A percentile compares a stretch with the other conserved stretches of the same genome.
phyloP scores from a whole-genome alignment of 768 basidiomycete species.

The Mycena rebaudengoi region DNA sequence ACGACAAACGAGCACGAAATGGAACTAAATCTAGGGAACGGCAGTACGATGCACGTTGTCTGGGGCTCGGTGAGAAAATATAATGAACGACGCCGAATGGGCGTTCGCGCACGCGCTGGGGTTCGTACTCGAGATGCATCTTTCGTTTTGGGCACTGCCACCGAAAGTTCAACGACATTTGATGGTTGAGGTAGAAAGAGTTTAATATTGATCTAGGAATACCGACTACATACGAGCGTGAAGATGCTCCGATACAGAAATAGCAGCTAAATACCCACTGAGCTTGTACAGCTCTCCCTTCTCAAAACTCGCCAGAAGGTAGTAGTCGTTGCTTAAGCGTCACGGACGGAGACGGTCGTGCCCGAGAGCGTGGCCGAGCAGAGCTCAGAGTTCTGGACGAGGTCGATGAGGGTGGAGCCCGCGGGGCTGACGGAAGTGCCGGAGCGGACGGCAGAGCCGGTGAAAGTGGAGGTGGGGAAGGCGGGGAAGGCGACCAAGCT shows the following conservation, averaged over 20 bases:
- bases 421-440: constrained; percentile 18
- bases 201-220: constrained; percentile 2
- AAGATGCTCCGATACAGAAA: constrained; percentile 7
- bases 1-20: too few species aligned
- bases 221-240: constrained; percentile 4
- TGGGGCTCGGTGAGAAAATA: too few species aligned
- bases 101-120: too few species aligned
- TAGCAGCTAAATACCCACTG: neutral
- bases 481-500: constrained; percentile 18
- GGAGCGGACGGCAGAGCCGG: constrained; percentile 18
- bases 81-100: too few species aligned
- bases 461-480: constrained; percentile 21
- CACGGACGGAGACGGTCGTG: constrained; percentile 12
- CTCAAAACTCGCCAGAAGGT: neutral
- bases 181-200: constrained; percentile 13
- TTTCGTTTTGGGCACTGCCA: too few species aligned
- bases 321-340: constrained; percentile 13
- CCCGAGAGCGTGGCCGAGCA: constrained; percentile 25
- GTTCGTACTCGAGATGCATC: too few species aligned
- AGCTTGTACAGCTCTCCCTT: constrained; percentile 1
- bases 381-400: constrained; percentile 23
- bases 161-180: constrained; percentile 4
- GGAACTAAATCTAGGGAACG: too few species aligned
- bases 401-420: constrained; percentile 18
- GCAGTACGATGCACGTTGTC: too few species aligned